phyloP scores from a whole-genome alignment of 2,329 filamentous ascomycete genomes.

The Cercospora sojina region DNA sequence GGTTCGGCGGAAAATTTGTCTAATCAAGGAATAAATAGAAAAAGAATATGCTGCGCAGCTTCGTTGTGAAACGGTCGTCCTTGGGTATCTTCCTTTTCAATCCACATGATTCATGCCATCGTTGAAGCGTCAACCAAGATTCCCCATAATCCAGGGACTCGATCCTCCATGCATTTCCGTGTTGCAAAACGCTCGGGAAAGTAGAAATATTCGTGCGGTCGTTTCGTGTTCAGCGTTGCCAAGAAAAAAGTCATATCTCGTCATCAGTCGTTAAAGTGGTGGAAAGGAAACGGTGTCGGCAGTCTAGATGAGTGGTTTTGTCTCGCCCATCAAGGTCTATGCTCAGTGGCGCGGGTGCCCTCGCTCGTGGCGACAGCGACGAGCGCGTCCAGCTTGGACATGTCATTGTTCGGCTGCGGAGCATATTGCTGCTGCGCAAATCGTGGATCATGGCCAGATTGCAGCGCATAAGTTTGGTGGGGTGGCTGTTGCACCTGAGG shows the following conservation, averaged over 20 bases:
- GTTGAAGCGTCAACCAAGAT: neutral
- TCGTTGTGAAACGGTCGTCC: conserved; percentile 5
- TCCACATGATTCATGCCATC: conserved; percentile 1
- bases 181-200: neutral
- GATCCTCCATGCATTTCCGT: conserved; percentile 6
- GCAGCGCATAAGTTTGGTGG: conserved; percentile 36
- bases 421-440: conserved; percentile 32
- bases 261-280: conserved; percentile 11
- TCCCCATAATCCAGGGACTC: neutral
- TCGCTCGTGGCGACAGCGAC: conserved; percentile 66
- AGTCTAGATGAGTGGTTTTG: neutral
- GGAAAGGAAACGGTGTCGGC: neutral
- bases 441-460: conserved; percentile 36
- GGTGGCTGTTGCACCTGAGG: conserved; percentile 23
- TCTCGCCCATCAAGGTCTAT: conserved; percentile 21
- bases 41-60: conserved; percentile 1
- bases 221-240: conserved; percentile 14
- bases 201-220: conserved; percentile 1
- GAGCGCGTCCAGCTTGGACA: conserved; percentile 60
- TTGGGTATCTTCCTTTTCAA: conserved; percentile 8
- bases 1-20: neutral
- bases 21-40: neutral
- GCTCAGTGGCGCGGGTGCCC: conserved; percentile 39
- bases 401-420: conserved; percentile 44
- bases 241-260: conserved; percentile 12